These are phyloP conservation scores for Mycena leptocephala DNA, from an alignment of 768 basidiomycete genomes.

Conservation along the genomic window DNA sequence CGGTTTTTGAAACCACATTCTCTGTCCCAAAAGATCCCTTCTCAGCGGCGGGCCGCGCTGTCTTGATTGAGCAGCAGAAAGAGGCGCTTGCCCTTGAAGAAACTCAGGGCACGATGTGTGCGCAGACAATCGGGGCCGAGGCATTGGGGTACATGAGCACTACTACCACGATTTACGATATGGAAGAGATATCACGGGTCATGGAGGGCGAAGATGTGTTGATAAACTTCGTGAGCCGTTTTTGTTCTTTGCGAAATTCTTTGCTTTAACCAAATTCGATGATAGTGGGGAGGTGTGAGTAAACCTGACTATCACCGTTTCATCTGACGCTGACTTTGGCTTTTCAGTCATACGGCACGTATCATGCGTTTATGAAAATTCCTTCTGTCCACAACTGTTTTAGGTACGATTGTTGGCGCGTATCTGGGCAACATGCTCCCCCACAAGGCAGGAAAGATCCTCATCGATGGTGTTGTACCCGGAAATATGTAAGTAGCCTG, in stretches of 20 bases:
- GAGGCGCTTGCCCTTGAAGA: slow-evolving; percentile 35
- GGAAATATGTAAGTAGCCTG: slow-evolving; percentile 20
- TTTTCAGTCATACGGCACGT: slow-evolving; percentile 31
- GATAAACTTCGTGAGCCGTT: slow-evolving; percentile 31
- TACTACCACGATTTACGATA: slow-evolving; percentile 33
- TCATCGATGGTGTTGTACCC: slow-evolving; percentile 33
- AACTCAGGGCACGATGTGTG: slow-evolving; percentile 24
- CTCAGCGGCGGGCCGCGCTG: slow-evolving; percentile 25
- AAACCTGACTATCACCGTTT: not conserved
- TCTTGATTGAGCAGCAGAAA: slow-evolving; percentile 38
- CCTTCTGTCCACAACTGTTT: not conserved
- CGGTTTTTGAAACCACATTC: slow-evolving; percentile 37
- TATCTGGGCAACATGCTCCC: slow-evolving; percentile 38
- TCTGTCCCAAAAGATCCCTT: slow-evolving; percentile 34
- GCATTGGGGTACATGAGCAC: slow-evolving; percentile 36
- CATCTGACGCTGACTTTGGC: not conserved
- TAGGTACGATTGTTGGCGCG: slow-evolving; percentile 27
- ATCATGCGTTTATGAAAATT: not conserved
- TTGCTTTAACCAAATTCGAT: not conserved
- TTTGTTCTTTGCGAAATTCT: not conserved
- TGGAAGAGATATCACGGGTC: slow-evolving; percentile 34
- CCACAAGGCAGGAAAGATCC: slow-evolving; percentile 34
- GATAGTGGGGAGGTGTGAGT: slow-evolving; percentile 31
- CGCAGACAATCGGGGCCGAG: slow-evolving; percentile 25
- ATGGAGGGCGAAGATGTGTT: slow-evolving; percentile 27